A percentile compares a stretch with the other conserved stretches of the same genome.
Conservation (phyloP, 2,329 filamentous ascomycete genomes). For the Colletotrichum sp. region DNA sequence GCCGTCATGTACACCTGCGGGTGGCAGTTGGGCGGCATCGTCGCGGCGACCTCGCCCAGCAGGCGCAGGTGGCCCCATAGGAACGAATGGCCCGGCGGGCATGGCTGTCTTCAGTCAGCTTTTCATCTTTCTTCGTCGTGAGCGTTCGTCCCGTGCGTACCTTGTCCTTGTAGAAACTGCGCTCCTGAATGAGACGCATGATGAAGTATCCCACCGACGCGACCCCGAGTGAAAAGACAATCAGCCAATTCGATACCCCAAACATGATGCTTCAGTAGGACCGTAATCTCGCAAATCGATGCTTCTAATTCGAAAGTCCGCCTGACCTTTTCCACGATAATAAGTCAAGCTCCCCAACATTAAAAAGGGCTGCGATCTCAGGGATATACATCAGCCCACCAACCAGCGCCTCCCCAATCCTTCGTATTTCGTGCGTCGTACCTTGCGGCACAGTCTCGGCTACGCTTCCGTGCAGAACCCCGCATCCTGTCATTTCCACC, state of each 20-base stretch:
- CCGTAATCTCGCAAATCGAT: too few relatives aligned
- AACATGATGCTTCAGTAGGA: too few relatives aligned
- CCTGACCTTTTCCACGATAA: background rate
- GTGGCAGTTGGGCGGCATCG: slow-evolving; percentile 25
- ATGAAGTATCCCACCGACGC: slow-evolving; percentile 1
- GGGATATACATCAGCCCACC: background rate
- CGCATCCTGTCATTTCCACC: background rate
- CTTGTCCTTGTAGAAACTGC: slow-evolving; percentile 8
- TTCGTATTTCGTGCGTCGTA: background rate
- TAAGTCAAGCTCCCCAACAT: rapidly evolving
- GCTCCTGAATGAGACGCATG: background rate
- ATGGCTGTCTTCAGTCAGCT: background rate
- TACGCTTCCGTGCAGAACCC: background rate
- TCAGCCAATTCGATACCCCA: background rate
- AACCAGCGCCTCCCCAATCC: background rate
- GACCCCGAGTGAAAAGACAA: background rate
- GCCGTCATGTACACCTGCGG: slow-evolving; percentile 25
- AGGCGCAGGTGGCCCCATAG: slow-evolving; percentile 25
- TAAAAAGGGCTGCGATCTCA: background rate
- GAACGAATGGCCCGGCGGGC: slow-evolving; percentile 21
- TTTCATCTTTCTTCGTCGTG: background rate
- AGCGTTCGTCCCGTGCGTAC: background rate
- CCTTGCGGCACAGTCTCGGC: background rate
- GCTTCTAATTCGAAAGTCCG: too few relatives aligned
- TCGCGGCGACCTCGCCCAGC: slow-evolving; percentile 12